These are phyloP conservation scores for Aureobasidium uvarum DNA, from an alignment of 2,329 filamentous ascomycete species.

Conservation along the genomic window DNA sequence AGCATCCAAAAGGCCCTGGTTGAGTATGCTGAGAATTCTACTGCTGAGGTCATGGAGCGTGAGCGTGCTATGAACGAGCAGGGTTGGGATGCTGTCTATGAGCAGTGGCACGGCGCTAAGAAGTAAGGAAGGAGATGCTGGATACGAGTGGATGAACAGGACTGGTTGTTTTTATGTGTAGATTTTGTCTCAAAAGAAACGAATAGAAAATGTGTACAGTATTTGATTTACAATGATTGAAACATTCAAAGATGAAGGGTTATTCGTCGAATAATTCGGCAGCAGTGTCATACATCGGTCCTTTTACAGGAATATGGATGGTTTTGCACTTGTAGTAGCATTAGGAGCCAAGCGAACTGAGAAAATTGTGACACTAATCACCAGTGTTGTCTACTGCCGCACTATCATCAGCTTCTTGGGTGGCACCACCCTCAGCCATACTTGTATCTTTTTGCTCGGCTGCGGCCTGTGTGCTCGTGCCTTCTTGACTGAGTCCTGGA, in stretches of 20 bases:
- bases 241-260: background rate
- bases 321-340: background rate
- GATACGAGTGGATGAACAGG: background rate
- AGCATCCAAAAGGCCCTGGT: slow-evolving; percentile 59
- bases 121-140: slow-evolving; percentile 27
- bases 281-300: background rate
- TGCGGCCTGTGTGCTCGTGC: slow-evolving; percentile 1
- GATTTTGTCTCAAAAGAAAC: background rate
- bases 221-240: too few relatives aligned
- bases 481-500: slow-evolving; percentile 1
- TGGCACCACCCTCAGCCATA: background rate
- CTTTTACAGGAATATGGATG: background rate
- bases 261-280: background rate
- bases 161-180: background rate
- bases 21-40: slow-evolving; percentile 62
- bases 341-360: background rate
- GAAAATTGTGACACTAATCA: background rate
- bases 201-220: background rate
- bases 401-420: background rate
- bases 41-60: slow-evolving; percentile 63
- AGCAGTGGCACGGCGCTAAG: slow-evolving; percentile 33
- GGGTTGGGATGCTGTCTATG: slow-evolving; percentile 43
- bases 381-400: background rate
- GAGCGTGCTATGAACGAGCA: slow-evolving; percentile 56
- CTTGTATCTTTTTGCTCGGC: background rate